phyloP scores from a whole-genome alignment of 371 early-diverging fungal species.

The Sporodiniella umbellata region DNA sequence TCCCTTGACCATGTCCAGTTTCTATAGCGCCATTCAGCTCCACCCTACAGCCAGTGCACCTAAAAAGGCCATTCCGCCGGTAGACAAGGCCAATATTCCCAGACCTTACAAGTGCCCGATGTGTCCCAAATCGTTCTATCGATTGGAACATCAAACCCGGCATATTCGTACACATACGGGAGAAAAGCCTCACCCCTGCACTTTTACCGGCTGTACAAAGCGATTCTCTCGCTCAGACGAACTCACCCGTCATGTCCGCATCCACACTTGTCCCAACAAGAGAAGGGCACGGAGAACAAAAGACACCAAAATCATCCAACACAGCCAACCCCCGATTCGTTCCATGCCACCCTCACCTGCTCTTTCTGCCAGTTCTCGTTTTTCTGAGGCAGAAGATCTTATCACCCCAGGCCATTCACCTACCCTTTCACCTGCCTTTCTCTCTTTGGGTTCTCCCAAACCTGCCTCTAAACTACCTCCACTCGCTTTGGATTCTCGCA shows the following conservation, averaged over 20 bases:
- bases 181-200: slow-evolving; percentile 78
- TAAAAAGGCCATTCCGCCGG: slow-evolving; percentile 26
- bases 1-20: no score
- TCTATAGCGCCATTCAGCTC: no score
- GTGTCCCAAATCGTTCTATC: slow-evolving; percentile 63
- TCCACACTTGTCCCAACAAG: slow-evolving; percentile 51
- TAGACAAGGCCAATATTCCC: slow-evolving; percentile 44
- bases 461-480: slow-evolving; percentile 22
- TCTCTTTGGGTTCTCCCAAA: slow-evolving; percentile 23
- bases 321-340: slow-evolving; percentile 6
- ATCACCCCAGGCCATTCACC: slow-evolving; percentile 46
- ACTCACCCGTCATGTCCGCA: slow-evolving; percentile 61
- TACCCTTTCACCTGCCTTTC: slow-evolving; percentile 22
- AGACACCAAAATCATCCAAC: slow-evolving; percentile 18
- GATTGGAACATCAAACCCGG: slow-evolving; percentile 70
- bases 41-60: slow-evolving; percentile 28
- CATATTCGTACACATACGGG: slow-evolving; percentile 85
- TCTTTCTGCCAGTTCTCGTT: slow-evolving; percentile 29
- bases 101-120: slow-evolving; percentile 66
- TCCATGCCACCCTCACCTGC: slow-evolving; percentile 50
- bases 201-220: slow-evolving; percentile 68
- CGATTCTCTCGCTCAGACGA: slow-evolving; percentile 75
- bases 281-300: slow-evolving; percentile 28
- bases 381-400: slow-evolving; percentile 32
- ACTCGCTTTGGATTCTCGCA: not conserved